These are phyloP conservation scores for Trichopus zeylanicus DNA, from an alignment of 116 monocot species.

Conservation along the genomic window DNA sequence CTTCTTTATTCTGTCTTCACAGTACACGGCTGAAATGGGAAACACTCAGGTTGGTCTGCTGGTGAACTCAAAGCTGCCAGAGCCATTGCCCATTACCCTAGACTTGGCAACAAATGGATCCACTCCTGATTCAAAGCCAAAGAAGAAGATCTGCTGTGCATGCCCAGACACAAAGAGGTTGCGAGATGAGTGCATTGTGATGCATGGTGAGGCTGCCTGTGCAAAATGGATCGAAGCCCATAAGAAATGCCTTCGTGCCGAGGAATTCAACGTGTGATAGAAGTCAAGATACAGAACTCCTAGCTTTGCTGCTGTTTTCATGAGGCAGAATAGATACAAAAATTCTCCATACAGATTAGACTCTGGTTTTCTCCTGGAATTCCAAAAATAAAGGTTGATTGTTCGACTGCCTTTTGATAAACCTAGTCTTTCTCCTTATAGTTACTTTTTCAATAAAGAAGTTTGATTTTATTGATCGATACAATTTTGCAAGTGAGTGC, in stretches of 20 bases:
- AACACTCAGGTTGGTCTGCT: neutral
- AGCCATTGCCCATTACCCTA: neutral
- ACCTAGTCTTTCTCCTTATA: too few species aligned
- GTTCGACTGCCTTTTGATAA: too few species aligned
- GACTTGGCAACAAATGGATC: neutral
- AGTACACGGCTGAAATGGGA: neutral
- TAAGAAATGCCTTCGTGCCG: constrained; percentile 68
- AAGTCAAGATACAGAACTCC: too few species aligned
- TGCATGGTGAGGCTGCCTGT: constrained; percentile 78
- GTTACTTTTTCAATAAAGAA: too few species aligned
- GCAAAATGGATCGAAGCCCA: constrained; percentile 87
- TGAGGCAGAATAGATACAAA: too few species aligned
- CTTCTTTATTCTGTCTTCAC: neutral
- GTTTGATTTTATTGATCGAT: too few species aligned
- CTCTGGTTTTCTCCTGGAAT: too few species aligned
- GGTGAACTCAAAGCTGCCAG: neutral
- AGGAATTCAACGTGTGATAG: constrained; percentile 77
- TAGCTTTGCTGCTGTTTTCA: too few species aligned
- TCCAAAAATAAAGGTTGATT: too few species aligned
- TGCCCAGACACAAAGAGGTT: constrained; percentile 61
- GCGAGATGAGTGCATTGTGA: constrained; percentile 87
- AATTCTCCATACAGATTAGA: too few species aligned
- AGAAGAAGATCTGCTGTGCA: constrained; percentile 74
- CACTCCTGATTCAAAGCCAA: constrained; percentile 28
- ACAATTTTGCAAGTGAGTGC: too few species aligned